phyloP scores from a whole-genome alignment of 768 basidiomycete species.

The Trametes villosa region DNA sequence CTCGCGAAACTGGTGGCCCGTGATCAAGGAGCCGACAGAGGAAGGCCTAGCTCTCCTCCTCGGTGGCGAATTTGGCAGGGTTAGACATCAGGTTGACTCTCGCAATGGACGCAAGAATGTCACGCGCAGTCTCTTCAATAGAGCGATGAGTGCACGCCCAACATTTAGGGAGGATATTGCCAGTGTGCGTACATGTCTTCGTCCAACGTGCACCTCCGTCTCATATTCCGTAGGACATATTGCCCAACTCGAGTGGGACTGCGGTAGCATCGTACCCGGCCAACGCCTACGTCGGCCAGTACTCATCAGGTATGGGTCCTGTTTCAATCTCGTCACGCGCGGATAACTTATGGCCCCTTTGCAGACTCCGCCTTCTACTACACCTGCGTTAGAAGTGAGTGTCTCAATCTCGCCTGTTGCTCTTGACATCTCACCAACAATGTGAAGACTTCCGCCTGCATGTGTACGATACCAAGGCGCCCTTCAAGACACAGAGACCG shows the following conservation, averaged over 20 bases:
- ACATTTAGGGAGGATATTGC: slow-evolving; percentile 55
- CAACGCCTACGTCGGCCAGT: slow-evolving; percentile 88
- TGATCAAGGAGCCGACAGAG: slow-evolving; percentile 60
- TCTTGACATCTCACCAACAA: background rate
- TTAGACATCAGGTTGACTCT: slow-evolving; percentile 53
- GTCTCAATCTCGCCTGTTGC: background rate
- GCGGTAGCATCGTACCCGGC: slow-evolving; percentile 72
- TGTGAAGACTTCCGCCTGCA: slow-evolving; percentile 86
- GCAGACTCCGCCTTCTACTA: slow-evolving; percentile 91
- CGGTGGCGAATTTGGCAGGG: slow-evolving; percentile 80
- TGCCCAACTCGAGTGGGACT: slow-evolving; percentile 82
- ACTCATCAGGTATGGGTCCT: slow-evolving; percentile 59
- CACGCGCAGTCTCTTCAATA: slow-evolving; percentile 51
- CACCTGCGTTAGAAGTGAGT: slow-evolving; percentile 81
- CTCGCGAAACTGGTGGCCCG: slow-evolving; percentile 40
- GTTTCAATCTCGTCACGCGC: background rate
- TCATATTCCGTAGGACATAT: slow-evolving; percentile 52
- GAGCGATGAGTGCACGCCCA: slow-evolving; percentile 31
- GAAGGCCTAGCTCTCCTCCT: slow-evolving; percentile 67
- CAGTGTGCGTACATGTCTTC: slow-evolving; percentile 47
- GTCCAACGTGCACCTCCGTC: background rate
- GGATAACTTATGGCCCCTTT: background rate
- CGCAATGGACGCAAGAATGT: slow-evolving; percentile 50
- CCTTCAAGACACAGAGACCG: slow-evolving; percentile 18
- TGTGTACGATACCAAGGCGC: slow-evolving; percentile 77